Evolutionary conservation across 1,284 basidiomycete genomes (phyloP), one percentile per base, ranked within the genome.

Genomic region (Boletus mariae): DNA sequence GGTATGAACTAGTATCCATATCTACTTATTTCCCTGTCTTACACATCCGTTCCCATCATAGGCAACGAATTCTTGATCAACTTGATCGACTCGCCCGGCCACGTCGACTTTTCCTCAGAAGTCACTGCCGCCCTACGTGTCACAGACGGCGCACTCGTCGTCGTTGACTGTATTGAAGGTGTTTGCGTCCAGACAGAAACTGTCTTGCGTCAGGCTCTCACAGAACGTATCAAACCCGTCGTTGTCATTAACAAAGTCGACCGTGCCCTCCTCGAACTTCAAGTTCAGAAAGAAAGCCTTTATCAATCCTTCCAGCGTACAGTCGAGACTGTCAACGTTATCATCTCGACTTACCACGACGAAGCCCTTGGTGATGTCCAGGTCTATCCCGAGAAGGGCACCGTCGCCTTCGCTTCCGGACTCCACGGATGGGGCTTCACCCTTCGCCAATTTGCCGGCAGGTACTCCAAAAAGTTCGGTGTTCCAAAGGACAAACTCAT

Each of bases 181-280:
- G 97, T 99, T 71, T 99, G 97, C 75, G 97, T 99, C 52, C 97
- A 99, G 79, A 99, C 97, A 71, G 97, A 99, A 81, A 99, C 97
- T 45, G 97, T 99, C 60, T 85, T 99, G 57, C 94, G 97, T 69
- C 97, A 99, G 74, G 92, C 97, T 56, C 85, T 99, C 52, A 85
- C 87, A 56, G 97, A 99, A 80, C 94, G 97, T 76, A 98, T 99
- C 82, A 99, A 98, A 82, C 97, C 97, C 65, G 96, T 99, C 69
- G 87, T 98, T 69, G 88, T 98, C 79, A 95, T 99, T 80, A 99
- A 99, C 89, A 99, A 99, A 84, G 95, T 99, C 70, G 97, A 99
- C 79, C 96, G 97, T 74, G 97, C 97, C 57, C 86, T 99, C 51
- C 92, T 99, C 67, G 97, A 99, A 79, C 87, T 99, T 57, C 97